Evolutionary conservation across 1,284 basidiomycete species (phyloP), one percentile per base, ranked within the genome.

Genomic region (Tausonia pullulans): DNA sequence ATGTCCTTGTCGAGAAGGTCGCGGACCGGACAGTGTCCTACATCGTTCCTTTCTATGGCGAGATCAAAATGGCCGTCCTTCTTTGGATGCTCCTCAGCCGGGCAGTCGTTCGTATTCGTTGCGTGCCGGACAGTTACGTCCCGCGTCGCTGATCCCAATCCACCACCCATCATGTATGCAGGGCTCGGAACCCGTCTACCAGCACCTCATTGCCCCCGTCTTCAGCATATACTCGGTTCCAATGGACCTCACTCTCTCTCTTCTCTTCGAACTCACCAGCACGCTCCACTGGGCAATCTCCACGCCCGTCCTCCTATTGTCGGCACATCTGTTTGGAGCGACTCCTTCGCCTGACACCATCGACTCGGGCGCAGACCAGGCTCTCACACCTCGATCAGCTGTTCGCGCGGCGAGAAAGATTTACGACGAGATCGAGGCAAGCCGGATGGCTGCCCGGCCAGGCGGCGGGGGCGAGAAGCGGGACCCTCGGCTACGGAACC

Each of bases 161-260:
- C 27, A 27, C 2, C 27, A 27, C 27, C 27, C 27, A 27, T 27
- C 27, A 27, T 54, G 40, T 43, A 6, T 13, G 14, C 48, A 58
- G 62, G 56, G 62, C 13, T 43, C 62, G 4, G 14, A 56, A 13
- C 46, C 54, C 51, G 27, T 63, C 51, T 63, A 58, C 41, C 41
- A 11, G 43, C 41, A 51, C n/a, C 39, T 63, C 41, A 58, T 58
- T 16, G 39, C 43, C 11, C 62, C 62, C 0, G 52, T 49, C 2
- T 43, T 63, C n/a, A 9, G 14, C 4, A 16, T 13, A 40, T 58
- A 51, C 56, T 46, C 53, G 9, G n/a, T 11, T 43, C 56, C 62
- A 7, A 13, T 63, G 13, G 62, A 58, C n/a, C 55, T 63, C 41
- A 41, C 44, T 2, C 50, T 63, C 55, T 63, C 62, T 4, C 55